phyloP scores from a whole-genome alignment of 495 filamentous ascomycete species.

The Astrothelium subdiscretum region DNA sequence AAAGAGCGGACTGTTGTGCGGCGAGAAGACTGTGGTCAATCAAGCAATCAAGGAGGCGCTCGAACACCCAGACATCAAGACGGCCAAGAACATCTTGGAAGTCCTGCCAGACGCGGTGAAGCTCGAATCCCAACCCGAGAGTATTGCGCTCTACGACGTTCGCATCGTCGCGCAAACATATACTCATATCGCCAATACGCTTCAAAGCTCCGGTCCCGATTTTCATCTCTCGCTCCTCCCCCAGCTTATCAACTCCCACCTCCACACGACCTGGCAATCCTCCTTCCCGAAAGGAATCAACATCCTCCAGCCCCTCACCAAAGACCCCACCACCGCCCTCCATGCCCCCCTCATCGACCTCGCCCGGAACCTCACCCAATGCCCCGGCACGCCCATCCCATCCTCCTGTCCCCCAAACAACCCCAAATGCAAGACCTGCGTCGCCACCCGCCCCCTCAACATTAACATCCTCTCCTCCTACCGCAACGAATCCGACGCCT shows the following conservation, averaged over 20 bases:
- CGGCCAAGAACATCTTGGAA: conserved; percentile 46
- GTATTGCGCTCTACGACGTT: conserved; percentile 70
- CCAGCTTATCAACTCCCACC: conserved; percentile 66
- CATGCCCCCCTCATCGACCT: conserved; percentile 57
- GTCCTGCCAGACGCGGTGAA: conserved; percentile 47
- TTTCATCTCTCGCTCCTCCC: conserved; percentile 52
- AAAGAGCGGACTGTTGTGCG: conserved; percentile 61
- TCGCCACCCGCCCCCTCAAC: conserved; percentile 40
- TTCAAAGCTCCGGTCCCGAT: conserved; percentile 24
- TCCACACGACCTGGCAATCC: conserved; percentile 77
- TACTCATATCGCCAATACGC: conserved; percentile 49
- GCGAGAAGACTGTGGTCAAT: conserved; percentile 53
- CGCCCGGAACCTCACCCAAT: conserved; percentile 59
- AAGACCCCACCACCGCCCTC: conserved; percentile 56
- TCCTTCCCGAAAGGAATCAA: conserved; percentile 63
- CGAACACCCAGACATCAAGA: conserved; percentile 38
- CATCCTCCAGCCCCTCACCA: conserved; percentile 62
- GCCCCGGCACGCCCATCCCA: conserved; percentile 57
- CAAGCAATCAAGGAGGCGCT: conserved; percentile 56
- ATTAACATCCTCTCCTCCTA: conserved; percentile 18
- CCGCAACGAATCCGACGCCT: conserved; percentile 38
- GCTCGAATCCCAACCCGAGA: conserved; percentile 47
- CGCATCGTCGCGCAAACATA: conserved; percentile 51
- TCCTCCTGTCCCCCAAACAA: conserved; percentile 78
- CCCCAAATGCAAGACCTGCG: conserved; percentile 62